A percentile compares a stretch with the other conserved stretches of the same genome.
phyloP scores from a whole-genome alignment of 2,329 filamentous ascomycete species.

The Talaromyces albobiverticillius region DNA sequence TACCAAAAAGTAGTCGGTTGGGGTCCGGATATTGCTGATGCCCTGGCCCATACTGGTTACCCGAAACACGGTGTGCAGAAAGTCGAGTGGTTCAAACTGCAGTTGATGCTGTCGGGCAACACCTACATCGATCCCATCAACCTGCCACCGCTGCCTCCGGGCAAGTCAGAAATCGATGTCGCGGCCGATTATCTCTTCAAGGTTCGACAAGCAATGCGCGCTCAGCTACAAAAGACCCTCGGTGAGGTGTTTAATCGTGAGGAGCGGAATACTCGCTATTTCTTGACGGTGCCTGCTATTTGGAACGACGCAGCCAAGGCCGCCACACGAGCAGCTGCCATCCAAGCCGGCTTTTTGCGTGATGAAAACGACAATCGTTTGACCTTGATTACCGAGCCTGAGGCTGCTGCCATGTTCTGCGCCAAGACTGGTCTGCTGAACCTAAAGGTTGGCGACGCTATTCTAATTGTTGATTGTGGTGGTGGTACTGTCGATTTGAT shows the following conservation, averaged over 20 bases:
- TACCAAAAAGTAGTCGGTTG: constrained; percentile 99
- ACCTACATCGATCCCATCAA: constrained; percentile 99
- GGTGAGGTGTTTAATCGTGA: constrained; percentile 98
- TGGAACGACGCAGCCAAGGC: constrained; percentile 99
- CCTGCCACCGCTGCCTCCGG: constrained; percentile 90
- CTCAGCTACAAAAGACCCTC: constrained; percentile 90
- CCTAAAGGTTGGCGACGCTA: constrained; percentile 97
- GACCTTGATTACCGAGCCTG: constrained; percentile 91
- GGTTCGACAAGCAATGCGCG: constrained; percentile 92
- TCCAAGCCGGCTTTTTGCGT: constrained; percentile 92
- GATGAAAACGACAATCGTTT: constrained; percentile 97
- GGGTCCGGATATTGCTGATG: constrained; percentile 97
- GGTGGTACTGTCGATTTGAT: constrained; percentile 98
- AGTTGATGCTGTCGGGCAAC: constrained; percentile 97
- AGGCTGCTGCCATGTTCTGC: constrained; percentile 96
- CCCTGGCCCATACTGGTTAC: constrained; percentile 92
- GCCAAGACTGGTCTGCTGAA: constrained; percentile 95
- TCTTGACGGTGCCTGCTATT: constrained; percentile 96
- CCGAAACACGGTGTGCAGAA: constrained; percentile 98
- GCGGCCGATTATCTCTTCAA: constrained; percentile 99
- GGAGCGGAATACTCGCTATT: constrained; percentile 96
- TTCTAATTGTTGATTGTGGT: constrained; percentile 96
- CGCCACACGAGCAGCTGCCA: constrained; percentile 89
- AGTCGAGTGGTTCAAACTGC: constrained; percentile 99
- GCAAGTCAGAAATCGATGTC: constrained; percentile 98